These are phyloP conservation scores for Sisymbrium altissimum DNA, from an alignment of 345 rosid species.

Conservation along the genomic window DNA sequence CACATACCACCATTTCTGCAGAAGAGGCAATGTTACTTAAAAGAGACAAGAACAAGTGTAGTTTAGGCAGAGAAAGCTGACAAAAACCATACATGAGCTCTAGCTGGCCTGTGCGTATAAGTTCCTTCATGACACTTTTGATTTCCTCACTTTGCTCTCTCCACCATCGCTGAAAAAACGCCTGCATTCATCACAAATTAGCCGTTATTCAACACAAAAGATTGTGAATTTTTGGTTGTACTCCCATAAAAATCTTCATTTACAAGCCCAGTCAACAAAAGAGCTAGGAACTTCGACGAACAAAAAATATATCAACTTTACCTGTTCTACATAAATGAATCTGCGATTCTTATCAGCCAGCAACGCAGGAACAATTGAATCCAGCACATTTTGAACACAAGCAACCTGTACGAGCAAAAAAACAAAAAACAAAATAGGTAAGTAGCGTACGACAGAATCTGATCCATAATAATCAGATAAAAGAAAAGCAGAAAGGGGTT, in stretches of 20 bases:
- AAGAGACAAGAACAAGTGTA: background rate
- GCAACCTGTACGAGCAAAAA: conserved; percentile 54
- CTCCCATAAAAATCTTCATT: background rate
- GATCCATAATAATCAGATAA: background rate
- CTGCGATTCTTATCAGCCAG: conserved; percentile 87
- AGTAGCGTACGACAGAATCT: conserved; percentile 6
- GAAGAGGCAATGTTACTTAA: background rate
- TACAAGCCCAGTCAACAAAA: background rate
- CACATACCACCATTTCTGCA: conserved; percentile 97
- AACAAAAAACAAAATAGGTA: background rate
- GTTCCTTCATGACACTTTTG: conserved; percentile 53
- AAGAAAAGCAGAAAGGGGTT: background rate
- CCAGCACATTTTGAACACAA: conserved; percentile 90
- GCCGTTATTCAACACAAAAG: background rate
- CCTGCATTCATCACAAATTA: conserved; percentile 47
- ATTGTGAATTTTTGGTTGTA: background rate
- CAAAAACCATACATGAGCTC: conserved; percentile 67
- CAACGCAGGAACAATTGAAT: conserved; percentile 82
- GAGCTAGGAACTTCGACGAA: conserved; percentile 4
- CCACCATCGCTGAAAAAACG: conserved; percentile 99
- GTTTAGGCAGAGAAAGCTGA: background rate
- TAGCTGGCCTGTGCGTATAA: conserved; percentile 76
- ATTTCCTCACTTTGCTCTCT: conserved; percentile 67
- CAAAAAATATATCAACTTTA: conserved; percentile 26
- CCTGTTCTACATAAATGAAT: conserved; percentile 86